Conservation (phyloP, 208 protist genomes). For the Crithidia sp. region DNA sequence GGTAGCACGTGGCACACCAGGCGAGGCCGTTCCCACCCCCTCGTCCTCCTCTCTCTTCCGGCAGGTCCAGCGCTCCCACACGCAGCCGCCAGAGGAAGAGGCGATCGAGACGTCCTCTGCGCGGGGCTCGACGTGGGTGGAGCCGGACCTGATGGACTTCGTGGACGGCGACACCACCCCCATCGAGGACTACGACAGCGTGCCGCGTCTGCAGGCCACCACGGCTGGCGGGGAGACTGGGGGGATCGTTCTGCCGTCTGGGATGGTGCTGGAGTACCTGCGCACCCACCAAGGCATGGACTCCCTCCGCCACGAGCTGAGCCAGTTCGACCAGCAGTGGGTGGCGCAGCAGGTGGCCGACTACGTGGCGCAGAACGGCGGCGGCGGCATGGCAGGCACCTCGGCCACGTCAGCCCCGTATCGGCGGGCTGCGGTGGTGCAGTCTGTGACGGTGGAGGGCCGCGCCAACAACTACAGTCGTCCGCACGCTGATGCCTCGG, state of each 20-base stretch:
- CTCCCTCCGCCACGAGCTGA: constrained; percentile 80
- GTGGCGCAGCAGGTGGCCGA: constrained; percentile 43
- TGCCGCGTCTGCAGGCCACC: constrained; percentile 65
- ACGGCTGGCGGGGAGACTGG: constrained; percentile 27
- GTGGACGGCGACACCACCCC: constrained; percentile 61
- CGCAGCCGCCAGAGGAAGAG: constrained; percentile 24
- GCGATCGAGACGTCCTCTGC: constrained; percentile 15
- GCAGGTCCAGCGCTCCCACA: constrained; percentile 36
- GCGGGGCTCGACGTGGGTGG: constrained; percentile 59
- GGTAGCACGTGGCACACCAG: neutral
- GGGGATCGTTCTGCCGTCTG: constrained; percentile 72
- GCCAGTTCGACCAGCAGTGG: constrained; percentile 41
- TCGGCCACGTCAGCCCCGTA: constrained; percentile 31
- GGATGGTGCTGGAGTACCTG: constrained; percentile 86
- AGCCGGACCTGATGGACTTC: constrained; percentile 60
- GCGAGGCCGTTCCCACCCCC: neutral
- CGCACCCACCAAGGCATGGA: constrained; percentile 77
- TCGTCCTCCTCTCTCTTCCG: constrained; percentile 21
- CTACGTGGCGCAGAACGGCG: constrained; percentile 39
- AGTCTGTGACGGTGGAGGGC: constrained; percentile 75
- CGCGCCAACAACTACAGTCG: constrained; percentile 86
- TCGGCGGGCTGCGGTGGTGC: constrained; percentile 16
- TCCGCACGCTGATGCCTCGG: constrained; percentile 56
- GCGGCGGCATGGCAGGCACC: constrained; percentile 12
- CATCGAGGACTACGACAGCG: constrained; percentile 56